Evolutionary conservation across 805 yeast genomes (phyloP), one percentile per base, ranked within the genome.

Genomic region (Wickerhamiella musiphila): DNA sequence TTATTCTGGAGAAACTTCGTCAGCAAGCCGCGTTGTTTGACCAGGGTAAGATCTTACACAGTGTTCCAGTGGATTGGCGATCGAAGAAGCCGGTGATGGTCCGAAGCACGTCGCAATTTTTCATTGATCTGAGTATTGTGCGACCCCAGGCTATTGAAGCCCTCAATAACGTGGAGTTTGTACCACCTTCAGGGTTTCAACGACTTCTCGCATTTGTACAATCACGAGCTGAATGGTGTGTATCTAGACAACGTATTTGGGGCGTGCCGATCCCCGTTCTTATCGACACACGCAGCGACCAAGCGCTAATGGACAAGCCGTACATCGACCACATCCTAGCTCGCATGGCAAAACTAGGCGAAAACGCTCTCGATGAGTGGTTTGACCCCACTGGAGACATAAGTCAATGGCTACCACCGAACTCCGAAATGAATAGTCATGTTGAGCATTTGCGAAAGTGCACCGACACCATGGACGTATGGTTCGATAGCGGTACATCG

Each of bases 51-150:
- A 75, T 74, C 47, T 55, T 51, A 8, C 99, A 90, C 54, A 79
- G 86, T 2, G 86, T 86, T 45, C 96, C 98, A 0, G 83, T 81
- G 48, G 98, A 90, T 51, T 90, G 98, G 98, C 68, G 98, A 44
- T 79, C 93, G 2, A 84, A 84, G 49, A 77, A 76, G 26, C 98
- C 98, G 0, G 83, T 90, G n/a, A 73, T 90, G 31, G 81, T 90
- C 37, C 64, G 96, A 37, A 73, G 96, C 0, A 90, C 98, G 1
- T 90, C 94, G 1, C 99, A 90, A 54, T 90, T 96, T 92, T 90
- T 90, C 53, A 77, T 90, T 6, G 78, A 84, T 49, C 78, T 90
- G 21, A 78, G 73, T 18, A 64, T 64, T 34, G 74, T 84, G 32
- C 83, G 81, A 46, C 58, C 57, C 1, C 43, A 55, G 7, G 83